Conservation (phyloP, 257 asterid species). For the Nicotiana attenuata region DNA sequence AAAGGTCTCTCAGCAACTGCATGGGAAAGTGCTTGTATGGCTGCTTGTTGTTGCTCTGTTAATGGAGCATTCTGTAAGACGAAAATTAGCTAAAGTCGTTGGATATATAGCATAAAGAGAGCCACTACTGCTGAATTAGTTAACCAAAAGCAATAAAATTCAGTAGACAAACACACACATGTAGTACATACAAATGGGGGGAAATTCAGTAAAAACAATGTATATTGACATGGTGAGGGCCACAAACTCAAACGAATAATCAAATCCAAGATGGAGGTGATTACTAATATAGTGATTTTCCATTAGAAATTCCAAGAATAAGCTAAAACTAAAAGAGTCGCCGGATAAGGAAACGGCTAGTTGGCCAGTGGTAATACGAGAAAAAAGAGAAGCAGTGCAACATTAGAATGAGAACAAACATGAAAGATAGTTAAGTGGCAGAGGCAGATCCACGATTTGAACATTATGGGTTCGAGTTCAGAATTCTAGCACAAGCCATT, state of each 20-base stretch:
- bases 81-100: neutral
- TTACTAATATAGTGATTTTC: neutral
- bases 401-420: neutral
- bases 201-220: neutral
- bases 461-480: no score
- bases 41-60: constrained; percentile 92
- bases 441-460: no score
- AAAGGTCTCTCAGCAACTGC: constrained; percentile 89
- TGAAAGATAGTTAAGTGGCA: neutral
- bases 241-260: neutral
- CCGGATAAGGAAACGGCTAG: neutral
- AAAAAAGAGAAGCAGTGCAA: neutral
- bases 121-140: neutral
- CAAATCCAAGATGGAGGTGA: neutral
- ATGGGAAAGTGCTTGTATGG: constrained; percentile 86
- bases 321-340: neutral
- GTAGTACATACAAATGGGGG: neutral
- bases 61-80: constrained; percentile 69
- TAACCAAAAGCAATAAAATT: neutral
- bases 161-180: neutral
- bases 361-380: neutral
- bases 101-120: neutral
- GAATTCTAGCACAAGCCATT: no score
- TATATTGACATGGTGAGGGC: neutral
- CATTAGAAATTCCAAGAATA: constrained; percentile 1